Conservation (phyloP, 352 stramenopile species). For the Albugo candida region DNA sequence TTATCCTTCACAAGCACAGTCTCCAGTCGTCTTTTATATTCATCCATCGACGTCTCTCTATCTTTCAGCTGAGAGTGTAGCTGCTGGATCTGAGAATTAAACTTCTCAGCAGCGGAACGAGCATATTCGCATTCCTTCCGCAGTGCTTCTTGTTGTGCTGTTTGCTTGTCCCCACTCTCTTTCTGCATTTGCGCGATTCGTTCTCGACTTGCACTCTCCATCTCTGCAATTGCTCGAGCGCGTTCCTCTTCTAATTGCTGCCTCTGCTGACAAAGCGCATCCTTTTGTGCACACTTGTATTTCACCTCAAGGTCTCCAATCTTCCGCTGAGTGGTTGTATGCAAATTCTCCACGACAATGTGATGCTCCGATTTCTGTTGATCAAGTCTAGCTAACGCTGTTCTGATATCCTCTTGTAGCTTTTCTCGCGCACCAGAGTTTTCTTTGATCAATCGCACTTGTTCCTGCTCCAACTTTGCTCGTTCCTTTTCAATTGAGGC, state of each 20-base stretch:
- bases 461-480: too few relatives aligned
- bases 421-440: too few relatives aligned
- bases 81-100: conserved; percentile 7
- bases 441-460: too few relatives aligned
- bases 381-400: too few relatives aligned
- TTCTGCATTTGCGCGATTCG: conserved; percentile 1
- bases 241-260: neutral
- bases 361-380: too few relatives aligned
- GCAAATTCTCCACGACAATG: too few relatives aligned
- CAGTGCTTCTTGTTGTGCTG: conserved; percentile 1
- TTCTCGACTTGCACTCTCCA: neutral
- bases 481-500: too few relatives aligned
- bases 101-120: conserved; percentile 1
- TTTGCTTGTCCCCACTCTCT: neutral
- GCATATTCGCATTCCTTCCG: conserved; percentile 5
- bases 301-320: neutral
- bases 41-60: conserved; percentile 3
- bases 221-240: neutral
- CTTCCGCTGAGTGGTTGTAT: neutral
- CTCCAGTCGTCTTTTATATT: conserved; percentile 1
- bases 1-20: conserved; percentile 1
- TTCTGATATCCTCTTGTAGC: too few relatives aligned
- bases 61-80: conserved; percentile 7
- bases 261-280: too few relatives aligned
- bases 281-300: neutral